Conservation (phyloP, 2,329 filamentous ascomycete genomes). For the Colletotrichum tabaci region DNA sequence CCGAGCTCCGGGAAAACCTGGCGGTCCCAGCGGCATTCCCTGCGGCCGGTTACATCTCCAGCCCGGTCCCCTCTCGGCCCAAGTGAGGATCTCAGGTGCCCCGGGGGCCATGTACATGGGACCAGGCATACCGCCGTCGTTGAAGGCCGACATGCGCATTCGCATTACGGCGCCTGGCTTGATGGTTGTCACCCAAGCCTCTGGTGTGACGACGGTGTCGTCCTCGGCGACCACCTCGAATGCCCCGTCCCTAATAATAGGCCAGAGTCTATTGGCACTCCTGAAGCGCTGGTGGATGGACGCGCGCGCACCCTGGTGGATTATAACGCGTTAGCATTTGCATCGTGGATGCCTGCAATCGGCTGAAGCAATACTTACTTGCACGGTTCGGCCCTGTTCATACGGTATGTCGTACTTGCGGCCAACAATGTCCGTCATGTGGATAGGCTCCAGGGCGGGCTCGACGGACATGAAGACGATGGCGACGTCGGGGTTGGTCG, state of each 20-base stretch:
- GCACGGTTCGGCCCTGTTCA: slow-evolving; percentile 27
- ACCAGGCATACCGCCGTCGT: background rate
- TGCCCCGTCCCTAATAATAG: slow-evolving; percentile 22
- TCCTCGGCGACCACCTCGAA: slow-evolving; percentile 27
- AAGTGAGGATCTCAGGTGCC: background rate
- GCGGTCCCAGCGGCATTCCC: background rate
- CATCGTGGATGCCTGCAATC: background rate
- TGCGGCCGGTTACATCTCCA: too few species aligned
- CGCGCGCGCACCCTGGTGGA: slow-evolving; percentile 18
- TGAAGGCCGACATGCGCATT: slow-evolving; percentile 36
- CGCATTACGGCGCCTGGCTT: slow-evolving; percentile 27
- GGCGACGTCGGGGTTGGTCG: slow-evolving; percentile 9
- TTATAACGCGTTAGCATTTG: background rate
- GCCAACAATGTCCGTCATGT: slow-evolving; percentile 25
- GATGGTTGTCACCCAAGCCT: slow-evolving; percentile 29
- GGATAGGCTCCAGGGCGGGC: slow-evolving; percentile 22
- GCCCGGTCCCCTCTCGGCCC: slow-evolving; percentile 11
- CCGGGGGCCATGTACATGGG: background rate
- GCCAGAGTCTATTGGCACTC: slow-evolving; percentile 26
- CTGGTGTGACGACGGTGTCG: slow-evolving; percentile 19
- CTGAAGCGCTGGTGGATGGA: slow-evolving; percentile 29
- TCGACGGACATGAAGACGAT: slow-evolving; percentile 35
- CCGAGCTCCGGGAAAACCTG: background rate
- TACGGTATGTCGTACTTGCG: slow-evolving; percentile 30
- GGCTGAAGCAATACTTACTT: background rate